A percentile compares a stretch with the other conserved stretches of the same genome.
These are phyloP conservation scores for Escovopsis sp. DNA, from an alignment of 2,329 filamentous ascomycete genomes.

Conservation along the genomic window DNA sequence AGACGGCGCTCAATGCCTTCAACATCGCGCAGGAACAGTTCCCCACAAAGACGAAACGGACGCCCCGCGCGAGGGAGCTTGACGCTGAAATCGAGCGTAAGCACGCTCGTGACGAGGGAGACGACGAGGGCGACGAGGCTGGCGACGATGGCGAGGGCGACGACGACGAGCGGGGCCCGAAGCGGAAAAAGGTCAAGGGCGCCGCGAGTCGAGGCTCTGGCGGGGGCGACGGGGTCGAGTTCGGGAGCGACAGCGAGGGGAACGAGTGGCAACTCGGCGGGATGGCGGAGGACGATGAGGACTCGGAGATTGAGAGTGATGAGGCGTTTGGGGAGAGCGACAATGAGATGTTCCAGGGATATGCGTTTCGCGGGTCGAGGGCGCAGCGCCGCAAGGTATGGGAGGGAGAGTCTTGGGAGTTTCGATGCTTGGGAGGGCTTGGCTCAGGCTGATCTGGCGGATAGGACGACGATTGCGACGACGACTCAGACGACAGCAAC, in stretches of 20 bases:
- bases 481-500: constrained; percentile 28
- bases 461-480: constrained; percentile 39
- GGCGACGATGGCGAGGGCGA: constrained; percentile 36
- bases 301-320: constrained; percentile 50
- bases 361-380: constrained; percentile 37
- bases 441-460: not conserved
- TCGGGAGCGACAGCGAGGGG: constrained; percentile 71
- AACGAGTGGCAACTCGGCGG: constrained; percentile 70
- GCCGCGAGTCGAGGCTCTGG: constrained; percentile 23
- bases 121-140: constrained; percentile 23
- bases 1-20: constrained; percentile 41
- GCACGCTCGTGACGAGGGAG: constrained; percentile 28
- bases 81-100: constrained; percentile 31
- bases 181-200: constrained; percentile 26
- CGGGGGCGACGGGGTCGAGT: constrained; percentile 45
- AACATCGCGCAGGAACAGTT: constrained; percentile 39
- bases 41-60: constrained; percentile 30
- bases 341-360: constrained; percentile 70
- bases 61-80: constrained; percentile 34
- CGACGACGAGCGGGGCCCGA: constrained; percentile 32
- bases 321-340: constrained; percentile 84
- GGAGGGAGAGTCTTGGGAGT: not conserved
- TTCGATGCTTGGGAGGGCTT: not conserved
- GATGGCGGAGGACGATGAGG: constrained; percentile 39
- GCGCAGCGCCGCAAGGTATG: constrained; percentile 17